A percentile compares a stretch with the other conserved stretches of the same genome.
Conservation (phyloP, 352 stramenopile species). For the Globisporangium apiculatum region DNA sequence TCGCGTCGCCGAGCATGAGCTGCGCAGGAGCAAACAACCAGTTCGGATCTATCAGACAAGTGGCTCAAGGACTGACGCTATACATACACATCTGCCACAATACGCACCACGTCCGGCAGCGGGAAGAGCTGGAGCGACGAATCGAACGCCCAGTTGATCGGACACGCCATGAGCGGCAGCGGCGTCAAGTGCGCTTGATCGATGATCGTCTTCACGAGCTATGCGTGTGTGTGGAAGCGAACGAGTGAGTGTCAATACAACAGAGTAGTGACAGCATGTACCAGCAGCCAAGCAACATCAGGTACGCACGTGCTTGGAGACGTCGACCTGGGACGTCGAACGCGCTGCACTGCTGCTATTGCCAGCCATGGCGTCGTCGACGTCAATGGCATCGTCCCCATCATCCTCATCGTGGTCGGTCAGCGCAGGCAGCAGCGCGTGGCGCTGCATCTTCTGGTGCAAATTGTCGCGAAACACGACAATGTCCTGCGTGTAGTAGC, state of each 20-base stretch:
- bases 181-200: slow-evolving; percentile 93
- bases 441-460: slow-evolving; percentile 87
- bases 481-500: slow-evolving; percentile 91
- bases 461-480: slow-evolving; percentile 91
- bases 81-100: not conserved
- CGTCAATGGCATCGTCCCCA: slow-evolving; percentile 9
- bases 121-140: slow-evolving; percentile 90
- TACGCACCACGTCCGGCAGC: slow-evolving; percentile 77
- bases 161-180: slow-evolving; percentile 74
- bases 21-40: not conserved
- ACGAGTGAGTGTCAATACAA: not conserved
- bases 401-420: slow-evolving; percentile 21
- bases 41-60: not conserved
- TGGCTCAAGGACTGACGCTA: too few species aligned
- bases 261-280: not conserved
- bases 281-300: not conserved
- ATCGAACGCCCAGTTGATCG: slow-evolving; percentile 95
- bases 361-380: not conserved
- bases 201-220: slow-evolving; percentile 86
- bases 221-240: not conserved
- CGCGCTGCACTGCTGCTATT: not conserved
- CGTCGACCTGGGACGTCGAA: slow-evolving; percentile 41
- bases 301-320: slow-evolving; percentile 69
- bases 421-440: slow-evolving; percentile 66
- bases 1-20: slow-evolving; percentile 77